Evolutionary conservation across 2,329 filamentous ascomycete genomes (phyloP).

Genomic region (Penicillium janthinellum): DNA sequence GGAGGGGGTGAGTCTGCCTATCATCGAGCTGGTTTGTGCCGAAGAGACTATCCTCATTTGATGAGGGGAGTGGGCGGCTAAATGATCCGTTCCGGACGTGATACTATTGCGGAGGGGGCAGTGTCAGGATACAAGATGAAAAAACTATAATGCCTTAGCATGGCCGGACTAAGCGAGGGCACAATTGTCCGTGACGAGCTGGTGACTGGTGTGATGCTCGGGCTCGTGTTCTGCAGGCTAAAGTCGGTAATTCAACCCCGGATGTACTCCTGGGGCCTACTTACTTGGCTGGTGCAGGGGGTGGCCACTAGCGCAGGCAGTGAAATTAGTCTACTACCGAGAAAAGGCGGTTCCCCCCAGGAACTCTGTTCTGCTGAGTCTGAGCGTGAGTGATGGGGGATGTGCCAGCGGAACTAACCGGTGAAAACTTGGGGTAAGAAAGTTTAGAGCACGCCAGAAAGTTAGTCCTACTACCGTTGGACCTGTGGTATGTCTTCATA

Average conservation of each 20-base stretch:
- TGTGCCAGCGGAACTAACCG: no score
- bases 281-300: background rate
- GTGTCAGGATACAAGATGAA: background rate
- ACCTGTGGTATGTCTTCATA: no score
- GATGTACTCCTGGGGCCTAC: background rate
- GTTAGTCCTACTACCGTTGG: no score
- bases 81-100: conserved; percentile 4
- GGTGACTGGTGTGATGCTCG: conserved; percentile 3
- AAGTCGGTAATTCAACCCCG: conserved; percentile 10
- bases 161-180: conserved; percentile 3
- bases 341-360: no score
- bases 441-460: no score
- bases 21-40: background rate
- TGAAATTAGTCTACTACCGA: background rate
- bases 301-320: no score
- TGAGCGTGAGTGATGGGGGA: no score
- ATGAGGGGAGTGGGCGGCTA: conserved; percentile 2
- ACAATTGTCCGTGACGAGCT: conserved; percentile 13
- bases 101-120: background rate
- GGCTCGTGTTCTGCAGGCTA: conserved; percentile 13
- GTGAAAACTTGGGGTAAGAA: no score
- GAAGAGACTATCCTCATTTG: conserved; percentile 2
- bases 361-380: no score
- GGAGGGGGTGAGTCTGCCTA: no score
- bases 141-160: background rate